Evolutionary conservation across 2,329 filamentous ascomycete species (phyloP), one percentile per base, ranked within the genome.

Genomic region (Cladosporium sp.): DNA sequence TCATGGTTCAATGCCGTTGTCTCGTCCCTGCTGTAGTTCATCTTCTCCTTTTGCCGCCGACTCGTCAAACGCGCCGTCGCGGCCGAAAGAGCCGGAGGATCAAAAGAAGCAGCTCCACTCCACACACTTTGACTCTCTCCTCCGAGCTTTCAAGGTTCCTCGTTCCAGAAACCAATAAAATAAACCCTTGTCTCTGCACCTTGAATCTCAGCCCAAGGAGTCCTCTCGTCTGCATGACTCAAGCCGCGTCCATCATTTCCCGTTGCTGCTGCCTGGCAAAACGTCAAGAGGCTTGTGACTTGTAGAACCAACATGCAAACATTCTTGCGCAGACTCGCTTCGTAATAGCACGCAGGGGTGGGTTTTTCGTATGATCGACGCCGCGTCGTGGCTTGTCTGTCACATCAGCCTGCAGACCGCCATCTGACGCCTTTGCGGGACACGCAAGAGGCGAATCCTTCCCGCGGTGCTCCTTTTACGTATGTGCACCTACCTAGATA

Each of bases 61-160:
- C 34, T 50, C 37, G 32, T 50, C 47, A 50, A 50, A 50, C 47
- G 34, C 47, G 47, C 47, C 47, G 47, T 50, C 47, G 47, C 32
- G 47, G 42, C 9, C 22, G 42, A 45, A n/a, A 32, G 28, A 25
- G 24, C 42, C 42, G 42, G 8, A 50, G 47, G 34, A 50, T 32
- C 47, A 37, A 50, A 35, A 45, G 42, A 25, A 45, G 42, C 42
- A 17, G 28, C 20, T 45, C 42, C 42, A n/a, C n/a, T n/a, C n/a
- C n/a, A n/a, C n/a, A 5, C 24, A 25, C 22, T 45, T 22, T 15
- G 22, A 15, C 42, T 4, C n/a, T 12, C 22, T 7, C 10, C 15
- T 17, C 25, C 9, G 13, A 17, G 24, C 13, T 32, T 10, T 47
- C 42, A 8, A 47, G n/a, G n/a, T n/a, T n/a, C n/a, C n/a, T n/a